Evolutionary conservation across 1,284 basidiomycete genomes (phyloP), one percentile per base, ranked within the genome.

Genomic region (Fomitopsis betulina): DNA sequence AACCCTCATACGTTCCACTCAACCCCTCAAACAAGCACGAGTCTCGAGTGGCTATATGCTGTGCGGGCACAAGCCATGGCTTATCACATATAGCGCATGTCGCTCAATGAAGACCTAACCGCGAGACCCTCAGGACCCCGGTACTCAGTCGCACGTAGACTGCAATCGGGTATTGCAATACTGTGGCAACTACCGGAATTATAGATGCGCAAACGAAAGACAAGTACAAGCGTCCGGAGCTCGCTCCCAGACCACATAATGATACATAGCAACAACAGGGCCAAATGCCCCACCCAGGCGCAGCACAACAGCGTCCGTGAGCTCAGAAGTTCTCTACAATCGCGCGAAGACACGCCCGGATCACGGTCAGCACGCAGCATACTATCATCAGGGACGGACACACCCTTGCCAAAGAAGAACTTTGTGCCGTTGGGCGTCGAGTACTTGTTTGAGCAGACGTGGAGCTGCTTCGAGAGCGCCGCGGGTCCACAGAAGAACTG

Each of bases 331-430:
- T 73, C 68, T 73, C 72, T 73, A 66, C 39, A 45, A 17, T 27
- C 35, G 51, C 35, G 33, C 12, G n/a, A 23, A 30, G 33, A 32
- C 19, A 25, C 53, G 32, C 27, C 15, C 19, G 38, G 30, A 49
- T 27, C 43, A 47, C 17, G 40, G 21, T 58, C 21, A 60, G 47
- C 51, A 25, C 19, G 27, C 49, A 30, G 8, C 1, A 15, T 33
- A n/a, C n/a, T n/a, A 52, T 30, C 17, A 19, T n/a, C 19, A 40
- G 19, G 17, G 39, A 53, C 33, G 30, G 32, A 35, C 40, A 0
- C 59, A 82, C 80, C 92, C 74, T 94, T 94, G 57, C 92, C 91
- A 66, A 89, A 95, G 80, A 91, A 93, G 82, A 94, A 96, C 63
- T 88, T 77, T 9, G 91, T 92, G 17, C 89, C 89, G 57, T 83